Conservation (phyloP, 345 rosid species). For the Ricinus communis region DNA sequence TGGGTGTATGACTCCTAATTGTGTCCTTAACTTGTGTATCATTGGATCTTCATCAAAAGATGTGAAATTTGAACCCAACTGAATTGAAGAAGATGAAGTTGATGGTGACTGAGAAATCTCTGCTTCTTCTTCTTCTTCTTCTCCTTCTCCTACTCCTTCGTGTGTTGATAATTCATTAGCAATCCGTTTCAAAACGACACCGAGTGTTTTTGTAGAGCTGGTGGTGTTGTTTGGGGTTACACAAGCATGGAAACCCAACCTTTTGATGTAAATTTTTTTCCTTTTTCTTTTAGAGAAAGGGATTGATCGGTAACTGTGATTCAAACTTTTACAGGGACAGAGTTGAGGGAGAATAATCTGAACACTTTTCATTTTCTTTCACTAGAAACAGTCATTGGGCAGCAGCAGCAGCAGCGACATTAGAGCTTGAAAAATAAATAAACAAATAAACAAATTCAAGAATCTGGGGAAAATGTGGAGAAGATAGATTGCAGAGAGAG, state of each 20-base stretch:
- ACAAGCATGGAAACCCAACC: slow-evolving; percentile 41
- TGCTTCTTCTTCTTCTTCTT: slow-evolving; percentile 3
- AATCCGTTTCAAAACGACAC: slow-evolving; percentile 39
- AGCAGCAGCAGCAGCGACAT: background rate
- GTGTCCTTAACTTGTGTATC: slow-evolving; percentile 84
- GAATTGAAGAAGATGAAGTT: slow-evolving; percentile 32
- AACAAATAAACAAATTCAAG: background rate
- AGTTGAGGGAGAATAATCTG: slow-evolving; percentile 7
- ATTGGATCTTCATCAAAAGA: slow-evolving; percentile 75
- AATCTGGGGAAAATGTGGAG: slow-evolving; percentile 3
- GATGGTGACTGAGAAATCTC: slow-evolving; percentile 19
- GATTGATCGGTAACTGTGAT: background rate
- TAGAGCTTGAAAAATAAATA: background rate
- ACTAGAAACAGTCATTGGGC: background rate
- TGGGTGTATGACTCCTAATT: slow-evolving; percentile 84
- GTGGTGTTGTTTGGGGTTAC: slow-evolving; percentile 31
- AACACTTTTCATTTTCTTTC: too few species aligned
- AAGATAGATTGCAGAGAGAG: too few species aligned
- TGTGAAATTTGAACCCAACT: slow-evolving; percentile 52
- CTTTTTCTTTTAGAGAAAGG: slow-evolving; percentile 26
- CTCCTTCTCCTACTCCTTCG: too few species aligned
- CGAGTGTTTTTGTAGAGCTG: slow-evolving; percentile 24
- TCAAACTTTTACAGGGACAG: slow-evolving; percentile 4
- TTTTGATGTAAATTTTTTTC: slow-evolving; percentile 7
- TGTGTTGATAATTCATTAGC: slow-evolving; percentile 51